Evolutionary conservation across 2,329 filamentous ascomycete genomes (phyloP).

Genomic region (Aspergillus glaucus): DNA sequence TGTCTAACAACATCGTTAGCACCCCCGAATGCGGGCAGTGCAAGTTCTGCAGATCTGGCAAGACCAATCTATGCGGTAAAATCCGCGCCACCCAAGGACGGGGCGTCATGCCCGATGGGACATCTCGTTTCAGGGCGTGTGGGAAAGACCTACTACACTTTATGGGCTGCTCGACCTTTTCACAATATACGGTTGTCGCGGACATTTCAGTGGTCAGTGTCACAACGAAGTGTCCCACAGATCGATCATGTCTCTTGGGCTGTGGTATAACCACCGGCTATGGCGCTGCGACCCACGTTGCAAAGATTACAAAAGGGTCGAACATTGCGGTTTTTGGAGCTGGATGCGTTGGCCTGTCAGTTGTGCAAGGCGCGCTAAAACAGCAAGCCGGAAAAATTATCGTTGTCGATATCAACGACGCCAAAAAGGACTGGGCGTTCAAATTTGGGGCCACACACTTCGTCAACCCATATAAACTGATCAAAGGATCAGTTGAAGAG

Average conservation of each 20-base stretch:
- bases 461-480: conserved; percentile 80
- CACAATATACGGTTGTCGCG: conserved; percentile 96
- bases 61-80: conserved; percentile 98
- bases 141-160: conserved; percentile 95
- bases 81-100: conserved; percentile 94
- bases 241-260: conserved; percentile 89
- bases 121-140: conserved; percentile 87
- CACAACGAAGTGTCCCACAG: conserved; percentile 83
- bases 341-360: conserved; percentile 89
- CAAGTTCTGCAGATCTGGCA: conserved; percentile 99
- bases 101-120: conserved; percentile 96
- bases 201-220: conserved; percentile 97
- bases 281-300: conserved; percentile 88
- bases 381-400: conserved; percentile 63
- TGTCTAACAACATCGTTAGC: conserved; percentile 12
- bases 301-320: conserved; percentile 81
- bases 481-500: conserved; percentile 73
- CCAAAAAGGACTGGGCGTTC: conserved; percentile 83
- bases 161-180: conserved; percentile 98
- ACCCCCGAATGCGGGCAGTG: conserved; percentile 96
- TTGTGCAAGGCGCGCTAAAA: conserved; percentile 86
- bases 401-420: conserved; percentile 73
- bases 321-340: conserved; percentile 91
- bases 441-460: conserved; percentile 99
- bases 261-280: conserved; percentile 99